Evolutionary conservation across 768 basidiomycete genomes (phyloP).

Genomic region (Hypsizygus marmoreus): DNA sequence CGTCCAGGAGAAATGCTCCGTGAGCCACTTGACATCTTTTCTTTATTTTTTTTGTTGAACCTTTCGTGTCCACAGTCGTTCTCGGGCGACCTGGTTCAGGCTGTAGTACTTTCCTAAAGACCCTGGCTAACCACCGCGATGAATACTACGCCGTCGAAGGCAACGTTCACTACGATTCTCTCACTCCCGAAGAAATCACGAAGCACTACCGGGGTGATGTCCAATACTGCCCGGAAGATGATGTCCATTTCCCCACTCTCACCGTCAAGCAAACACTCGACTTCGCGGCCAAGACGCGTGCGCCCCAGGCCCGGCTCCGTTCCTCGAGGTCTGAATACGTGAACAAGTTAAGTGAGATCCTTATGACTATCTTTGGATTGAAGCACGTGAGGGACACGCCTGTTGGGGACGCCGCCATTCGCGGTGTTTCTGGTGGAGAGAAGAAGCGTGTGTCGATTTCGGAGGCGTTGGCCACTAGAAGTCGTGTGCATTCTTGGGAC

Average conservation of each 20-base stretch:
- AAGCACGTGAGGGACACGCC: constrained; percentile 69
- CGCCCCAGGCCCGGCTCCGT: constrained; percentile 56
- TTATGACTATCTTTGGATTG: constrained; percentile 75
- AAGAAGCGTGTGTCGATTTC: constrained; percentile 81
- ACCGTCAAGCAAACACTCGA: constrained; percentile 76
- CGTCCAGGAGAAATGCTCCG: constrained; percentile 79
- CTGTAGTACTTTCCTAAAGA: constrained; percentile 82
- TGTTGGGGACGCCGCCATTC: constrained; percentile 76
- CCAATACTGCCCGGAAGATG: constrained; percentile 81
- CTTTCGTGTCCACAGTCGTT: constrained; percentile 53
- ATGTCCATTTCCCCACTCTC: constrained; percentile 83
- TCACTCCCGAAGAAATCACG: constrained; percentile 63
- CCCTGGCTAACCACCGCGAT: constrained; percentile 71
- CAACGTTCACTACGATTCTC: constrained; percentile 73
- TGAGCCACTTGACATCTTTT: too few species aligned
- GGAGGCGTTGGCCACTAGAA: constrained; percentile 66
- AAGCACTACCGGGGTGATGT: constrained; percentile 78
- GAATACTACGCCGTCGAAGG: constrained; percentile 73
- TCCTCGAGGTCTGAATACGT: constrained; percentile 45
- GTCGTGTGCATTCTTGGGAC: constrained; percentile 73
- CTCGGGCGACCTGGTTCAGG: constrained; percentile 86
- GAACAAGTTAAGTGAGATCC: constrained; percentile 51
- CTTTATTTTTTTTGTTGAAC: neutral
- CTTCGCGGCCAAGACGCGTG: constrained; percentile 72
- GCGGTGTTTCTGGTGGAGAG: constrained; percentile 78